These are phyloP conservation scores for Tricholomella constricta DNA, from an alignment of 768 basidiomycete genomes.

Conservation along the genomic window DNA sequence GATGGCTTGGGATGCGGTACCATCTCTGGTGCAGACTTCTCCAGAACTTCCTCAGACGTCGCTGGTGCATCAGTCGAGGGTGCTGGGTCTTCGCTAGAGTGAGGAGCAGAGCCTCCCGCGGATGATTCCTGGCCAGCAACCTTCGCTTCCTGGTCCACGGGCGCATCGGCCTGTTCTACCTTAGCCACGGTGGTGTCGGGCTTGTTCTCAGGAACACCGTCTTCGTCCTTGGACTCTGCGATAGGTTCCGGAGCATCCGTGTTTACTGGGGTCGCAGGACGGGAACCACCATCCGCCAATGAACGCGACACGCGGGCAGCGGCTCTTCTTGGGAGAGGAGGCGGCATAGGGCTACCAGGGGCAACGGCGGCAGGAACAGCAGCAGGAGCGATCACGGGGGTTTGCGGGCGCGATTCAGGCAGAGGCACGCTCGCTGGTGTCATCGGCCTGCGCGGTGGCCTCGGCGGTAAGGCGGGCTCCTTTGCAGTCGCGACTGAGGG, in stretches of 20 bases:
- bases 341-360: slow-evolving; percentile 34
- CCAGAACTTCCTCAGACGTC: not conserved
- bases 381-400: slow-evolving; percentile 21
- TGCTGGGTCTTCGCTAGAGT: not conserved
- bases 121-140: not conserved
- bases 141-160: not conserved
- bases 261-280: slow-evolving; percentile 26
- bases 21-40: not conserved
- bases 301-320: slow-evolving; percentile 50
- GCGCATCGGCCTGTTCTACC: not conserved
- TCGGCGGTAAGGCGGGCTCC: slow-evolving; percentile 15
- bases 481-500: not conserved
- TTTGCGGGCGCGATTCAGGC: slow-evolving; percentile 46
- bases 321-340: slow-evolving; percentile 69
- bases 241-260: not conserved
- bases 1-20: too few relatives aligned
- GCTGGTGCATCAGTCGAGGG: not conserved
- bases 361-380: slow-evolving; percentile 15
- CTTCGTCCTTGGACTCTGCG: slow-evolving; percentile 1
- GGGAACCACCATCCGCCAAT: slow-evolving; percentile 23
- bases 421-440: slow-evolving; percentile 41
- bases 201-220: too few relatives aligned
- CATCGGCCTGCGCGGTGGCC: slow-evolving; percentile 20
- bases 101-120: not conserved
- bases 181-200: not conserved